phyloP scores from a whole-genome alignment of 257 asterid species.

The Solanum tarijense region DNA sequence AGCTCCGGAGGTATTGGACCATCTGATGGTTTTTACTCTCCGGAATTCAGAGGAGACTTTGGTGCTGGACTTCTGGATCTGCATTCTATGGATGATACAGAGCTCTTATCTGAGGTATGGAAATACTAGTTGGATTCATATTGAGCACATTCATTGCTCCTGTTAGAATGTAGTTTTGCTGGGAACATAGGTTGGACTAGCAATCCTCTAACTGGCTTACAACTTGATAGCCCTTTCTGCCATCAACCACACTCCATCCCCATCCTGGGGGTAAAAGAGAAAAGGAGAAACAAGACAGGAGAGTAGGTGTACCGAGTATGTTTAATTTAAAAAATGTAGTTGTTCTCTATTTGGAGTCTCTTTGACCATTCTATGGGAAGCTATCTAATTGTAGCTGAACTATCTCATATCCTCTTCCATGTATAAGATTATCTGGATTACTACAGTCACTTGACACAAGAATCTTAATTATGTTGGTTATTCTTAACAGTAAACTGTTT shows the following conservation, averaged over 20 bases:
- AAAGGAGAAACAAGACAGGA: not conserved
- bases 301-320: not conserved
- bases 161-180: not conserved
- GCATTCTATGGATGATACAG: constrained; percentile 98
- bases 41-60: constrained; percentile 91
- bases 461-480: not conserved
- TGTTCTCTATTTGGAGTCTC: not conserved
- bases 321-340: not conserved
- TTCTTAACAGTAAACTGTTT: not conserved
- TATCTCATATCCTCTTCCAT: not conserved
- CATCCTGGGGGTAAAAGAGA: not conserved
- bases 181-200: not conserved
- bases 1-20: constrained; percentile 56
- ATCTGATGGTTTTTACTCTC: constrained; percentile 67
- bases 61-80: constrained; percentile 99
- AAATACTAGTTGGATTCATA: not conserved
- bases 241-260: not conserved
- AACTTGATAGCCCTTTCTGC: not conserved
- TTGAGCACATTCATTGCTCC: not conserved
- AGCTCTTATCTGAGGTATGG: constrained; percentile 91
- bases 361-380: not conserved
- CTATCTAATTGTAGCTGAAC: not conserved
- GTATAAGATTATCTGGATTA: not conserved
- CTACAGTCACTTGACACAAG: not conserved
- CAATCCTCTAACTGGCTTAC: not conserved